These are phyloP conservation scores for Phoma herbarum DNA, from an alignment of 2,329 filamentous ascomycete species.

Conservation along the genomic window DNA sequence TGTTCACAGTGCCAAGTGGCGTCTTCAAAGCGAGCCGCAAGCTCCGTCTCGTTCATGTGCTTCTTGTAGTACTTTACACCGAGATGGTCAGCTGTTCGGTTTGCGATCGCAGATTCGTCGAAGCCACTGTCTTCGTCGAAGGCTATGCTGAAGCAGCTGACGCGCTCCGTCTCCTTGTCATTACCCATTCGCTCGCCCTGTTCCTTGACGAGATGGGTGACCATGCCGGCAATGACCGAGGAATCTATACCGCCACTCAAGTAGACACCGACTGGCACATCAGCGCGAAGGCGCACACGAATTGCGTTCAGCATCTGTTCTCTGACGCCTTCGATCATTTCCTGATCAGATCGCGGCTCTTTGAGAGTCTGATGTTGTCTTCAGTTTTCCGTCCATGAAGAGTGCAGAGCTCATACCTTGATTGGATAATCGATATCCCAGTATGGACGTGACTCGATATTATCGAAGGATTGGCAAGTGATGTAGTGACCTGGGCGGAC, in stretches of 20 bases:
- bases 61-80: conserved; percentile 57
- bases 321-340: conserved; percentile 62
- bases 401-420: conserved; percentile 43
- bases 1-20: conserved; percentile 58
- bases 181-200: conserved; percentile 58
- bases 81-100: conserved; percentile 58
- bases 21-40: conserved; percentile 56
- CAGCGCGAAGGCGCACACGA: conserved; percentile 62
- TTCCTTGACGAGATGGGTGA: conserved; percentile 60
- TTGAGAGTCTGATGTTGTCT: conserved; percentile 41
- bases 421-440: conserved; percentile 63
- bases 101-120: conserved; percentile 60
- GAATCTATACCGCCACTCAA: conserved; percentile 67
- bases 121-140: conserved; percentile 61
- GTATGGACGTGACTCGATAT: conserved; percentile 55
- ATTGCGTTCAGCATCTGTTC: conserved; percentile 61
- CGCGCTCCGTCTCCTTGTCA: conserved; percentile 42
- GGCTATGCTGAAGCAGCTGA: conserved; percentile 61
- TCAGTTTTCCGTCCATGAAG: background rate
- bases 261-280: conserved; percentile 66
- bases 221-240: conserved; percentile 65
- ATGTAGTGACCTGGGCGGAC: conserved; percentile 51
- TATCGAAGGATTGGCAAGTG: conserved; percentile 42
- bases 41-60: conserved; percentile 54
- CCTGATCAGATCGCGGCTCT: conserved; percentile 58